A percentile compares a stretch with the other conserved stretches of the same genome.
Conservation (phyloP, 345 rosid genomes). For the Luvunga scandens region DNA sequence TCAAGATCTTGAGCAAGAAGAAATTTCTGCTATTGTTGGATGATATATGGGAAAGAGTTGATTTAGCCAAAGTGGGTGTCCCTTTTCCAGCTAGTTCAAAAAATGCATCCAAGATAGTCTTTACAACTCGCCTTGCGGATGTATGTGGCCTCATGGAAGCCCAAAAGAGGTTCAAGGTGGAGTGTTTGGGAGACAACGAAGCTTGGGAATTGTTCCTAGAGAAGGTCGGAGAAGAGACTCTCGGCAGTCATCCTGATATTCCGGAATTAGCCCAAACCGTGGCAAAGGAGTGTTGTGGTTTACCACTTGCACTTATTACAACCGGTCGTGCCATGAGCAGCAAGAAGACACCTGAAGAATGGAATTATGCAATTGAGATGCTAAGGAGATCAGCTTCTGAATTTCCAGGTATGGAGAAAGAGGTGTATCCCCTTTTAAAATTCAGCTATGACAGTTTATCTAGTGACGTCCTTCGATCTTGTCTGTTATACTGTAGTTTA, state of each 20-base stretch:
- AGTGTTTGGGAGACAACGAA: not conserved
- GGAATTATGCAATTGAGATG: not conserved
- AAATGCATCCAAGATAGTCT: slow-evolving; percentile 18
- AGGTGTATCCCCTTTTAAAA: not conserved
- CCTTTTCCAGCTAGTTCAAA: slow-evolving; percentile 7
- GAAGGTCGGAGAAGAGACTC: slow-evolving; percentile 22
- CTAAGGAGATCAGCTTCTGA: not conserved
- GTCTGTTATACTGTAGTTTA: slow-evolving; percentile 5
- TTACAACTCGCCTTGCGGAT: slow-evolving; percentile 25
- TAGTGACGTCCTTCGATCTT: not conserved
- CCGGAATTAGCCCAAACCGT: slow-evolving; percentile 5
- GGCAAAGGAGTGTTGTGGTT: slow-evolving; percentile 15
- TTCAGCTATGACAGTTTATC: slow-evolving; percentile 9
- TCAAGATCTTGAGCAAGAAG: not conserved
- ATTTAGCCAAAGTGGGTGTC: slow-evolving; percentile 16
- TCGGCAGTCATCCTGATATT: slow-evolving; percentile 3
- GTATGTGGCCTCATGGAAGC: slow-evolving; percentile 28
- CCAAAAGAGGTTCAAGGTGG: slow-evolving; percentile 17
- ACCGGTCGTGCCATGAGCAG: slow-evolving; percentile 22
- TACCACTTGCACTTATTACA: slow-evolving; percentile 22
- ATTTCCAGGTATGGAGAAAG: not conserved
- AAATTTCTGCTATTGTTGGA: slow-evolving; percentile 21
- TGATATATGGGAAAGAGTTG: not conserved
- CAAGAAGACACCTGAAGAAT: slow-evolving; percentile 1
- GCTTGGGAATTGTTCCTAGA: slow-evolving; percentile 19